Base-by-base conservation (phyloP, 2,329 filamentous ascomycete species). In the Trichoderma brevicompactum region DNA sequence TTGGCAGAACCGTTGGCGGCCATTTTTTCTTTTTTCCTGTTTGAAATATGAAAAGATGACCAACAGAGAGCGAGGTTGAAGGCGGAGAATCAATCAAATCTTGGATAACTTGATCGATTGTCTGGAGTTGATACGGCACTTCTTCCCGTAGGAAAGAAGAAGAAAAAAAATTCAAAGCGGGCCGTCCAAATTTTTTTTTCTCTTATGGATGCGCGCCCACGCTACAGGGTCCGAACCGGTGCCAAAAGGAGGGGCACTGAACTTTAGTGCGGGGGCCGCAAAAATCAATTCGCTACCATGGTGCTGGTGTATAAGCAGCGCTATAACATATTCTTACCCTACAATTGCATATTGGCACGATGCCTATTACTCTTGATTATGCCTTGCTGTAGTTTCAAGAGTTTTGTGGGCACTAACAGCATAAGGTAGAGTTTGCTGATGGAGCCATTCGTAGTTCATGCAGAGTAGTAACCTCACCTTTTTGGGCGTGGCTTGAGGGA, bases 1-100 rank as follows among this genome's bases (percentile, higher is more conserved):
- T 88, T 80, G 71, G 82, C 79, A 68, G 83, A 80, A 70, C 79
- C 77, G 75, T 81, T 83, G 69, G 80, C 80, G 79, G 91, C 87
- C 92, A 95, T 75, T 85, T 78, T 74, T 46, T 17, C 13, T 13
- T 32, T 12, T 60, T 49, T 40, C 32, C 15, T 36, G 7, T 38
- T 15, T 15, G 17, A 62, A 52, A 38, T 10, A 69, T 68, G 66
- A 74, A 72, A 71, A 72, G 69, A 74, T 70, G 68, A 69, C 56
- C 65, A 69, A 69, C 68, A 63, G 70, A 44, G 54, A 70, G 55
- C 44, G 69, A 82, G 80, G 79, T 81, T 74, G 80, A 82, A 77
- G 75, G 72, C 73, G 72, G 77, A 73, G 67, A 73, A 72, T 72
- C 71, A 69, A 75, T 71, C 71, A 70, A 73, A 70, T 71, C 70